Base-by-base conservation (phyloP, 164 flowering plant genomes). In the Santalum album region DNA sequence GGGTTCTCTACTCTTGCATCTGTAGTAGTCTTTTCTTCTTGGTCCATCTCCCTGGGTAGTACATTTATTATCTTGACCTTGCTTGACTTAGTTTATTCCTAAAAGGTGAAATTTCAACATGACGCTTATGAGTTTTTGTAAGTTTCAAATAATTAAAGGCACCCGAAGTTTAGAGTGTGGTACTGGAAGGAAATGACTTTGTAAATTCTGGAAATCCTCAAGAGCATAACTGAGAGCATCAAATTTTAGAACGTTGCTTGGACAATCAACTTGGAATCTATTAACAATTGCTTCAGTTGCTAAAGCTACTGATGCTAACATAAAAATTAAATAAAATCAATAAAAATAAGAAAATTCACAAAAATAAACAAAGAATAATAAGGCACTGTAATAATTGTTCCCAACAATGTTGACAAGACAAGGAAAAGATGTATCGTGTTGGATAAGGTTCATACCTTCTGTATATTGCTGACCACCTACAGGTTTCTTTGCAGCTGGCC, bases 401-500 rank as follows among this genome's bases (percentile, higher is more conserved):
- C 9, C 9, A 29, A 29, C 34, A 4, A n/a, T n/a, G n/a, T n/a
- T n/a, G n/a, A n/a, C n/a, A 29, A 29, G 6, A 29, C 4, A 29
- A 29, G 9, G 4, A 29, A 9, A 29, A 4, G 9, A 3, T 9
- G 6, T 3, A 29, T 9, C 34, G 9, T 3, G 9, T 29, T n/a
- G n/a, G 34, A n/a, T n/a, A n/a, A n/a, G n/a, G n/a, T n/a, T n/a
- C n/a, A n/a, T 79, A 86, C 94, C 87, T 80, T 76, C 81, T 58
- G 78, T 74, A 59, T 57, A 69, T 52, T 62, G 79, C 60, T 75
- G 84, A 36, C 52, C 63, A 61, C 63, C 68, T 50, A 67, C 66
- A 54, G 76, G 61, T 57, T 84, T 86, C 71, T 92, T 92, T 43
- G 72, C 77, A 56, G 99, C 96, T 10, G 90, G 85, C 1, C 99